These are phyloP conservation scores for Leccinum uliginosum DNA, from an alignment of 768 basidiomycete genomes.

Conservation along the genomic window DNA sequence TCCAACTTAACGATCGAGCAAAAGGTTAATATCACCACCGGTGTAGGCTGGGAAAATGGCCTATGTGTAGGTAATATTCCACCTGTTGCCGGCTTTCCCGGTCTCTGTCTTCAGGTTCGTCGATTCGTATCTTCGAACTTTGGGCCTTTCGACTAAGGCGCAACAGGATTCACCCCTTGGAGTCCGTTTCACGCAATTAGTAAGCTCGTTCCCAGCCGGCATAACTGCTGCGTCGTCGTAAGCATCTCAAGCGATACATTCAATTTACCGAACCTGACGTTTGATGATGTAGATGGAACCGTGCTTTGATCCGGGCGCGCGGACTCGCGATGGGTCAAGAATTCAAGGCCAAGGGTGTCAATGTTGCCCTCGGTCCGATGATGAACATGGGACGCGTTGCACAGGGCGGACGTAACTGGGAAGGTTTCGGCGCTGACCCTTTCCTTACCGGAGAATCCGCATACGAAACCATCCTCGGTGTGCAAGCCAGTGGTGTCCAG, in stretches of 20 bases:
- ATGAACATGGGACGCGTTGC: slow-evolving; percentile 84
- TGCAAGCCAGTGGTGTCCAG: slow-evolving; percentile 80
- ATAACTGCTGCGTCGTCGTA: slow-evolving; percentile 81
- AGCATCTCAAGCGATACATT: slow-evolving; percentile 17
- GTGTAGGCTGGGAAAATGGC: slow-evolving; percentile 48
- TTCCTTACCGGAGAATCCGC: slow-evolving; percentile 75
- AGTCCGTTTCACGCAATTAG: slow-evolving; percentile 68
- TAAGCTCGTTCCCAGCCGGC: slow-evolving; percentile 79
- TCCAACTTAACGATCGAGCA: slow-evolving; percentile 52
- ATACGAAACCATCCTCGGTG: slow-evolving; percentile 75
- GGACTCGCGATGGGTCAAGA: slow-evolving; percentile 80
- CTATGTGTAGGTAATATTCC: slow-evolving; percentile 71
- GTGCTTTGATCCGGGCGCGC: slow-evolving; percentile 68
- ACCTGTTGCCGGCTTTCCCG: slow-evolving; percentile 51
- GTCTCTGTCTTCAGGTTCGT: slow-evolving; percentile 65
- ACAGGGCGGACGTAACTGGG: slow-evolving; percentile 86
- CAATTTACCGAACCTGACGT: background rate
- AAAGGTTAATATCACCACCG: slow-evolving; percentile 62
- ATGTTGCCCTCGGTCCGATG: slow-evolving; percentile 76
- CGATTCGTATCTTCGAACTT: background rate
- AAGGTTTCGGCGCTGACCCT: slow-evolving; percentile 92
- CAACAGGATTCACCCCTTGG: slow-evolving; percentile 71
- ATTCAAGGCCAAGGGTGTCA: slow-evolving; percentile 77
- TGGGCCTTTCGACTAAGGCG: background rate
- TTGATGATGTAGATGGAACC: slow-evolving; percentile 56